These are phyloP conservation scores for Periconia sp. DNA, from an alignment of 2,329 filamentous ascomycete species.

Conservation along the genomic window DNA sequence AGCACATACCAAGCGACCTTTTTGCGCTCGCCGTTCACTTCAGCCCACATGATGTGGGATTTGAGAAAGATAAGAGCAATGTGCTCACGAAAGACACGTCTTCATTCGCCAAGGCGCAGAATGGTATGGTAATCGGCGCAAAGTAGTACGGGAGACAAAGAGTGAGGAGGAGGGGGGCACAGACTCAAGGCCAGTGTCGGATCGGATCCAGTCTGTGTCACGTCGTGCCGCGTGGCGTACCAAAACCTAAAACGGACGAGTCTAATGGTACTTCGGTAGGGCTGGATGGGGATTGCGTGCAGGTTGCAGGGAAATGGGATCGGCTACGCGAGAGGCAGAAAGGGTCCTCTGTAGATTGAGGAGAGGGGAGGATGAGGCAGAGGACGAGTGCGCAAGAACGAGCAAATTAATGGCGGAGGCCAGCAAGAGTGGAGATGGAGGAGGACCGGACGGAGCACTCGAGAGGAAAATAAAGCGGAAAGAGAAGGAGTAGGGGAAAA, in stretches of 20 bases:
- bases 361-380: neutral
- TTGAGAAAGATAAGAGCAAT: constrained; percentile 22
- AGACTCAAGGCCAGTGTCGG: neutral
- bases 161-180: constrained; percentile 18
- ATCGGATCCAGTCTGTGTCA: neutral
- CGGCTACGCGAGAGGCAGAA: neutral
- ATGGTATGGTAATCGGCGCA: neutral
- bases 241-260: neutral
- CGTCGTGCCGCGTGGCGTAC: neutral
- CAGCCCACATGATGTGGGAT: constrained; percentile 56
- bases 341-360: neutral
- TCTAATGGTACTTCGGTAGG: neutral
- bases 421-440: neutral
- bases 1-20: constrained; percentile 72
- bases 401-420: constrained; percentile 21
- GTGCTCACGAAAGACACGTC: constrained; percentile 30
- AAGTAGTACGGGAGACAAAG: neutral
- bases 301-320: constrained; percentile 7
- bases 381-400: constrained; percentile 17
- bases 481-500: neutral
- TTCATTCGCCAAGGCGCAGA: constrained; percentile 5
- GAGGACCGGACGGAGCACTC: constrained; percentile 5
- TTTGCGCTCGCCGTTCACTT: constrained; percentile 69
- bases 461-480: constrained; percentile 8
- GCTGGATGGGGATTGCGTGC: neutral